phyloP scores from a whole-genome alignment of 768 basidiomycete species.

The Pleurotus giganteus region DNA sequence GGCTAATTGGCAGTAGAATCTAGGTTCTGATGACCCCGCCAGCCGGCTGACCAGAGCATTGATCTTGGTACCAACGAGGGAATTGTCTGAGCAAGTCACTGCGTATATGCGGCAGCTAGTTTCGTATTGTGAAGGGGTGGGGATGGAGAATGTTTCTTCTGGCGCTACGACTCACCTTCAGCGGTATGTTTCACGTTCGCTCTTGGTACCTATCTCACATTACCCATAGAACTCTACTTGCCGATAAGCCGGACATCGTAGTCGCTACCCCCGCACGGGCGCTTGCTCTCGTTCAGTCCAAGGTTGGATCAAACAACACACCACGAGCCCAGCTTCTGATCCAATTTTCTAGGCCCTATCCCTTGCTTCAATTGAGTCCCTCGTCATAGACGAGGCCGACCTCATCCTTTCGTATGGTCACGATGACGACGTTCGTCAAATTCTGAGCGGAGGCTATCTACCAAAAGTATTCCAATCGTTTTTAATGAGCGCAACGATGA shows the following conservation, averaged over 20 bases:
- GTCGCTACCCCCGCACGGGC: slow-evolving; percentile 77
- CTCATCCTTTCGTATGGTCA: slow-evolving; percentile 96
- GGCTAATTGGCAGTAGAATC: slow-evolving; percentile 24
- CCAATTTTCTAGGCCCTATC: slow-evolving; percentile 51
- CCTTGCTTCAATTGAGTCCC: slow-evolving; percentile 67
- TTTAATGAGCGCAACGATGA: slow-evolving; percentile 97
- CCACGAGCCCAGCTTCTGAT: not conserved
- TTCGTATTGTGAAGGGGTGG: slow-evolving; percentile 78
- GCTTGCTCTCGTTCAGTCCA: slow-evolving; percentile 65
- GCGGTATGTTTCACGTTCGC: slow-evolving; percentile 42
- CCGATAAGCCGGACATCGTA: slow-evolving; percentile 77
- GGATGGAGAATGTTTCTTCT: slow-evolving; percentile 72
- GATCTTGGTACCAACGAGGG: slow-evolving; percentile 87
- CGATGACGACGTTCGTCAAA: slow-evolving; percentile 80
- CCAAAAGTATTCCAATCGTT: slow-evolving; percentile 88
- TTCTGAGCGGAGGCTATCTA: slow-evolving; percentile 64
- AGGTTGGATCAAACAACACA: slow-evolving; percentile 38
- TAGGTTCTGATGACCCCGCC: slow-evolving; percentile 35
- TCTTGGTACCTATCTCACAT: not conserved
- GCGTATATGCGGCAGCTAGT: slow-evolving; percentile 62
- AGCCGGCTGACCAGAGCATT: slow-evolving; percentile 68
- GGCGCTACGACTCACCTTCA: slow-evolving; percentile 72
- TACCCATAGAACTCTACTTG: slow-evolving; percentile 23
- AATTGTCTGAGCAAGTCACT: slow-evolving; percentile 89
- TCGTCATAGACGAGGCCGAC: slow-evolving; percentile 98